These are phyloP conservation scores for Claviceps maximensis DNA, from an alignment of 2,329 filamentous ascomycete genomes.

Conservation along the genomic window DNA sequence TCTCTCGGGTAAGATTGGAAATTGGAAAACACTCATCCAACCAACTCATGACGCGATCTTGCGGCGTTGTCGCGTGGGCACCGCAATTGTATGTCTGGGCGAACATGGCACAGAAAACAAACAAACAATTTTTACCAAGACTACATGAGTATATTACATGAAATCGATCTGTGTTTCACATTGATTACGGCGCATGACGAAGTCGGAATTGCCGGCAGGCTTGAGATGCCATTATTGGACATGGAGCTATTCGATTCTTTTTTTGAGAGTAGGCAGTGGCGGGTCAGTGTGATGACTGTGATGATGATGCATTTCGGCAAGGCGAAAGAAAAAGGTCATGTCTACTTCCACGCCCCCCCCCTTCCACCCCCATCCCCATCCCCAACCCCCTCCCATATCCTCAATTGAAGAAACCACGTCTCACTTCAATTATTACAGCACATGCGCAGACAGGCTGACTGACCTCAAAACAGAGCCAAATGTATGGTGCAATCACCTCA, in stretches of 20 bases:
- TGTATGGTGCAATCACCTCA: conserved; percentile 3
- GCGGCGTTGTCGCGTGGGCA: neutral
- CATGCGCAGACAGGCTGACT: neutral
- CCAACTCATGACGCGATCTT: neutral
- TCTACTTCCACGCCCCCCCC: too few species aligned
- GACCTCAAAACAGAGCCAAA: neutral
- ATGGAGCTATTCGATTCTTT: neutral
- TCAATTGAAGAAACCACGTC: neutral
- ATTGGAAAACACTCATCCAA: neutral
- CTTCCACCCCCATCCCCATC: too few species aligned
- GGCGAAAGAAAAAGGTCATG: neutral
- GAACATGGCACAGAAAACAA: neutral
- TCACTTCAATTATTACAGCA: neutral
- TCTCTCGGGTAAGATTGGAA: neutral
- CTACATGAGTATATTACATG: neutral
- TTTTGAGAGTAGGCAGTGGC: neutral
- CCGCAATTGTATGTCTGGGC: neutral
- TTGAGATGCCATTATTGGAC: neutral
- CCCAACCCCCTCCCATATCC: neutral
- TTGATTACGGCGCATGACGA: neutral
- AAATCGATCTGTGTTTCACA: neutral
- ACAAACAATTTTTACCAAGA: neutral
- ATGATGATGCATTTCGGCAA: neutral
- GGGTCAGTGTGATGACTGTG: neutral
- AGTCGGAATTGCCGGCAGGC: neutral